phyloP scores from a whole-genome alignment of 163 green algal species.

The Scenedesmus sp. region DNA sequence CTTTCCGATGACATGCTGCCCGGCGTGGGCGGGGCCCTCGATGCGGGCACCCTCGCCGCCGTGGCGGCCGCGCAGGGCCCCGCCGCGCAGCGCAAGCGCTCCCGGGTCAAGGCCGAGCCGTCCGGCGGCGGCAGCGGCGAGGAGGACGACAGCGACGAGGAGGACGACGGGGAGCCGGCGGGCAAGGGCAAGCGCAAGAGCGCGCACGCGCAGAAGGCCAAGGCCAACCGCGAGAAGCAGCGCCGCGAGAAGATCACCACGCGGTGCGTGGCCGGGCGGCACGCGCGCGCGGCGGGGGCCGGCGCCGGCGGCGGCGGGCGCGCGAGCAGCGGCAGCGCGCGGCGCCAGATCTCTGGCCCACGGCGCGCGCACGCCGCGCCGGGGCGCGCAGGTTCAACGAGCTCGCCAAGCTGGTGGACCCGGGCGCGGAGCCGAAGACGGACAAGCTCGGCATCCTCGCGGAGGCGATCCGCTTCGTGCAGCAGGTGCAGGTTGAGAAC shows the following conservation, averaged over 20 bases:
- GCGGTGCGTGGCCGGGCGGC: slow-evolving; percentile 23
- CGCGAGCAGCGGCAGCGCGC: too few species aligned
- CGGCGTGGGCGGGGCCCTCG: slow-evolving; percentile 16
- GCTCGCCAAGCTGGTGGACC: slow-evolving; percentile 61
- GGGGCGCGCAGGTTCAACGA: slow-evolving; percentile 54
- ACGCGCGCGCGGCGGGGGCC: too few species aligned
- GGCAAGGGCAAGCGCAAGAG: slow-evolving; percentile 14
- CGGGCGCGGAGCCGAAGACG: slow-evolving; percentile 57
- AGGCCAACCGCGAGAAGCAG: slow-evolving; percentile 60
- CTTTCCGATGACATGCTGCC: slow-evolving; percentile 30
- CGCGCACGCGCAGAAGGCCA: slow-evolving; percentile 50
- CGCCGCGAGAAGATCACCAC: slow-evolving; percentile 64
- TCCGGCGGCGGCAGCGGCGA: slow-evolving; percentile 13
- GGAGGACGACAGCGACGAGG: slow-evolving; percentile 31
- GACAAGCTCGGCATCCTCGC: slow-evolving; percentile 61
- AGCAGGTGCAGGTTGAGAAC: slow-evolving; percentile 78
- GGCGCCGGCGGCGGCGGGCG: too few species aligned
- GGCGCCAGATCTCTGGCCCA: too few species aligned
- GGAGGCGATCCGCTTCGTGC: slow-evolving; percentile 68
- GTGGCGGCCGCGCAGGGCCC: slow-evolving; percentile 20
- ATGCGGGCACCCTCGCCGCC: slow-evolving; percentile 43
- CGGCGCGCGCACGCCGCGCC: neutral
- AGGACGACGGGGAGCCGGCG: slow-evolving; percentile 19
- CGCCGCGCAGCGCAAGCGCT: slow-evolving; percentile 16
- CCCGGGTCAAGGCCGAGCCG: slow-evolving; percentile 25